These are phyloP conservation scores for Cladosporium oxysporum DNA, from an alignment of 2,329 filamentous ascomycete genomes.

Conservation along the genomic window DNA sequence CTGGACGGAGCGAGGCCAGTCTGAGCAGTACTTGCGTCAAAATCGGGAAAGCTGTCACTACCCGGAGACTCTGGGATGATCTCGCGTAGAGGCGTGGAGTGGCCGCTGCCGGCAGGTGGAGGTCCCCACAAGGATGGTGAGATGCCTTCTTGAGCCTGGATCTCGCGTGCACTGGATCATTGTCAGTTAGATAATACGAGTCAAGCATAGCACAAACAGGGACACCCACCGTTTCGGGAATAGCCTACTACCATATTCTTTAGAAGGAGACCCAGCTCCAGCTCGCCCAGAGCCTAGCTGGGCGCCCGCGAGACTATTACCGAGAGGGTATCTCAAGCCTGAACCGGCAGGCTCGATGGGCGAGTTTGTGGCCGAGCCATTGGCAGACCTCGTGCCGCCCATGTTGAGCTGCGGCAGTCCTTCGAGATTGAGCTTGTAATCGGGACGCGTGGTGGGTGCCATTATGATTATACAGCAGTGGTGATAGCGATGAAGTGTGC, in stretches of 20 bases:
- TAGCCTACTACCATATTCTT: slow-evolving; percentile 79
- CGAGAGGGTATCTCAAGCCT: slow-evolving; percentile 70
- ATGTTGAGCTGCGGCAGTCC: slow-evolving; percentile 70
- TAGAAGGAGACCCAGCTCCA: slow-evolving; percentile 93
- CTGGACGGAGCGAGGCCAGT: slow-evolving; percentile 29
- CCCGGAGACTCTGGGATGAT: slow-evolving; percentile 96
- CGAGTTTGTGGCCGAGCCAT: slow-evolving; percentile 77
- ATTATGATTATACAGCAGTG: slow-evolving; percentile 63
- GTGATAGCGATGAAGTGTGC: slow-evolving; percentile 10
- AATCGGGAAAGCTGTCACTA: slow-evolving; percentile 88
- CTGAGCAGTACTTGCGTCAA: slow-evolving; percentile 52
- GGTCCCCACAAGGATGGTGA: slow-evolving; percentile 80
- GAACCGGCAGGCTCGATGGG: slow-evolving; percentile 71
- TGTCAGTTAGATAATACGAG: slow-evolving; percentile 14
- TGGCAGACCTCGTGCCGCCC: slow-evolving; percentile 70
- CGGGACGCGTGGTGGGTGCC: slow-evolving; percentile 77
- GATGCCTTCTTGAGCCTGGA: slow-evolving; percentile 93
- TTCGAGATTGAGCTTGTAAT: slow-evolving; percentile 80
- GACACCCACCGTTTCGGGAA: slow-evolving; percentile 84
- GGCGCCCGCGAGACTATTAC: slow-evolving; percentile 58
- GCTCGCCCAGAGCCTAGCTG: slow-evolving; percentile 65
- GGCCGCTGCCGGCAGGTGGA: slow-evolving; percentile 91
- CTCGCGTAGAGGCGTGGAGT: slow-evolving; percentile 93
- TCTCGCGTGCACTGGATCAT: slow-evolving; percentile 76
- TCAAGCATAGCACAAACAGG: neutral